These are phyloP conservation scores for Lipomyces mesembrius DNA, from an alignment of 805 yeast species.

Conservation along the genomic window DNA sequence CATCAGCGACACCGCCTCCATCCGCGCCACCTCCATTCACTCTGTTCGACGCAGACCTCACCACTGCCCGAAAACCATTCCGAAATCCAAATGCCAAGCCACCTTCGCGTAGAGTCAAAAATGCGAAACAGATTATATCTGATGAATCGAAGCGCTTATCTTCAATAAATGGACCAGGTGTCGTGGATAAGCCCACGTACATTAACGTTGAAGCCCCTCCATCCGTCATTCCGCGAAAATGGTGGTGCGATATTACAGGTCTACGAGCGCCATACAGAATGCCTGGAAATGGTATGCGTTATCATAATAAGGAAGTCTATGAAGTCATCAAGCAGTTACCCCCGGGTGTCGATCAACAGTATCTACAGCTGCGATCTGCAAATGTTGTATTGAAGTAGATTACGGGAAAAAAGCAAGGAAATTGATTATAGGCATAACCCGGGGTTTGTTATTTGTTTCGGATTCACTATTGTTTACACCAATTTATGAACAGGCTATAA, in stretches of 20 bases:
- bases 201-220: slow-evolving; percentile 84
- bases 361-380: slow-evolving; percentile 83
- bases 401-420: background rate
- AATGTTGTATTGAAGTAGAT: slow-evolving; percentile 72
- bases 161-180: slow-evolving; percentile 44
- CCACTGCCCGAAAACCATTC: slow-evolving; percentile 49
- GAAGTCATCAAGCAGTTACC: slow-evolving; percentile 76
- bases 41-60: slow-evolving; percentile 40
- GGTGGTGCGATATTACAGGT: slow-evolving; percentile 94
- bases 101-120: slow-evolving; percentile 68
- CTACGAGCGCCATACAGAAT: slow-evolving; percentile 74
- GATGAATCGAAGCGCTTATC: slow-evolving; percentile 77
- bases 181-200: slow-evolving; percentile 58
- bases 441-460: background rate
- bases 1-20: slow-evolving; percentile 9
- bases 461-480: no score
- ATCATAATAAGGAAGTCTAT: slow-evolving; percentile 81
- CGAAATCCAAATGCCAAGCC: slow-evolving; percentile 56
- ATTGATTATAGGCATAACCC: background rate
- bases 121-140: slow-evolving; percentile 68
- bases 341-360: slow-evolving; percentile 92
- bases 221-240: slow-evolving; percentile 74
- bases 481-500: no score
- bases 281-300: slow-evolving; percentile 70
- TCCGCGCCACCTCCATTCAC: slow-evolving; percentile 24